Conservation (phyloP, 352 stramenopile species). For the Phytophthora vignae region DNA sequence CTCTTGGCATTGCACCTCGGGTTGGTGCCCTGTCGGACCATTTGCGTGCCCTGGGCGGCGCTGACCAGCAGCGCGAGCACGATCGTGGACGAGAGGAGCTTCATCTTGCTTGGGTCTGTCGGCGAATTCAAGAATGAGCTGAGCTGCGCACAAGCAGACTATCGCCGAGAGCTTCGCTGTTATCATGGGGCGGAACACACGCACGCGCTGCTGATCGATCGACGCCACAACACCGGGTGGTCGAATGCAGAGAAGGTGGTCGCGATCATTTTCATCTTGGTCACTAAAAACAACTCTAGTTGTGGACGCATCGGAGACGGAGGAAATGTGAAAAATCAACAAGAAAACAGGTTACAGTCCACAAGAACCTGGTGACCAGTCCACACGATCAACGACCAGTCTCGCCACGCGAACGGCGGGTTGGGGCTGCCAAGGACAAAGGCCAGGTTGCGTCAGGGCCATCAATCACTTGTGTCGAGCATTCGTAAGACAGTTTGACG, state of each 20-base stretch:
- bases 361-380: too few relatives aligned
- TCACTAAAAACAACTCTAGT: too few relatives aligned
- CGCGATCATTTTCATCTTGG: conserved; percentile 37
- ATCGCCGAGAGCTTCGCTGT: background rate
- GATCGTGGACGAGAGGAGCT: conserved; percentile 27
- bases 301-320: too few relatives aligned
- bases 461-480: too few relatives aligned
- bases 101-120: conserved; percentile 20
- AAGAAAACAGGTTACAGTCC: too few relatives aligned
- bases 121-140: conserved; percentile 23
- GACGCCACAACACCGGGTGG: conserved; percentile 10
- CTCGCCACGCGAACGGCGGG: too few relatives aligned
- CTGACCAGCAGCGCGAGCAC: conserved; percentile 21
- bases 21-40: conserved; percentile 25
- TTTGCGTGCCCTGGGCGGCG: conserved; percentile 11
- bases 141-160: background rate
- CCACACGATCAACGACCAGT: too few relatives aligned
- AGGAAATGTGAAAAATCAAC: too few relatives aligned
- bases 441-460: too few relatives aligned
- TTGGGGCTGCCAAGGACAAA: too few relatives aligned
- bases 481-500: too few relatives aligned
- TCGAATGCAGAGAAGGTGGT: conserved; percentile 21
- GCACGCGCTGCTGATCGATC: conserved; percentile 5
- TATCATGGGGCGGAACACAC: conserved; percentile 11
- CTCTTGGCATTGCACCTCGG: conserved; percentile 29